Evolutionary conservation across 306 rosid species (phyloP).

Genomic region (Rosa multiflora): DNA sequence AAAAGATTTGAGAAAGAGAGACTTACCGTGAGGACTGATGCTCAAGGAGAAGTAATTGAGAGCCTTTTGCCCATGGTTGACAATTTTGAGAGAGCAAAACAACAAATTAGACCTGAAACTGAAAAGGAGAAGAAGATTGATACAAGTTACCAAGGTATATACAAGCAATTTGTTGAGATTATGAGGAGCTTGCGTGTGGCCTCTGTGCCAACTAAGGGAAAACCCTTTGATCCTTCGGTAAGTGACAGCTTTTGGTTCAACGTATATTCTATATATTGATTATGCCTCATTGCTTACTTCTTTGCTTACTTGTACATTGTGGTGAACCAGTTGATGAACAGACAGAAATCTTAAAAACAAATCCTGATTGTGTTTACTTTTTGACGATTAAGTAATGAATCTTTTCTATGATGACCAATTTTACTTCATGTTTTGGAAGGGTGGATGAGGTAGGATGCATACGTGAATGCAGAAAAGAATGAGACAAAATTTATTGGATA

Average conservation of each 20-base stretch:
- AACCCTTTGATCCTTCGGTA: slow-evolving; percentile 88
- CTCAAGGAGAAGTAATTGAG: slow-evolving; percentile 67
- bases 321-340: background rate
- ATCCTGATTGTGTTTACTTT: background rate
- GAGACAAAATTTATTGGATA: background rate
- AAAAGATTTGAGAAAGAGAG: slow-evolving; percentile 72
- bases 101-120: slow-evolving; percentile 56
- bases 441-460: background rate
- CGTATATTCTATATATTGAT: slow-evolving; percentile 2
- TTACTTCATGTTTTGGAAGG: background rate
- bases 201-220: slow-evolving; percentile 69
- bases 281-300: slow-evolving; percentile 9
- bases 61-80: slow-evolving; percentile 84
- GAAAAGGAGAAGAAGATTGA: slow-evolving; percentile 81
- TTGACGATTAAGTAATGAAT: background rate
- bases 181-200: slow-evolving; percentile 74
- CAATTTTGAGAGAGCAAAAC: slow-evolving; percentile 78
- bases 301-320: background rate
- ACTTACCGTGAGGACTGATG: slow-evolving; percentile 45
- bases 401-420: background rate
- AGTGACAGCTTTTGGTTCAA: slow-evolving; percentile 30
- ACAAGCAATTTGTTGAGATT: slow-evolving; percentile 87
- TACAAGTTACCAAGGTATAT: slow-evolving; percentile 87
- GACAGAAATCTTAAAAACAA: background rate
- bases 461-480: background rate